Base-by-base conservation (phyloP, 495 filamentous ascomycete genomes). In the Letharia columbiana region DNA sequence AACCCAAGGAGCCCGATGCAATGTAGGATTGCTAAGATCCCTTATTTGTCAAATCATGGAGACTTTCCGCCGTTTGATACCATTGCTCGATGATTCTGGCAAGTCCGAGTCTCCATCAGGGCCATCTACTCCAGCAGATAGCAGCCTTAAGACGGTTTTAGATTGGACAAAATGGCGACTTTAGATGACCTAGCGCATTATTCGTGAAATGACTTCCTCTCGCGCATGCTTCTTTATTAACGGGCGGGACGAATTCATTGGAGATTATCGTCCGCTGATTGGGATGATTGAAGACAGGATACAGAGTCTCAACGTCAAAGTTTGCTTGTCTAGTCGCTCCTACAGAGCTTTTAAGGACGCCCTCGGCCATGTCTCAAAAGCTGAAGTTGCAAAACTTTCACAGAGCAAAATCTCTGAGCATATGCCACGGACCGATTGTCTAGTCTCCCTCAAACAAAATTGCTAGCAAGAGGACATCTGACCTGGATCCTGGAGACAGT, bases 41-140 rank as follows among this genome's bases (percentile, higher is more conserved):
- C 64, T 84, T 0, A 64, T 82, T 17, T 81, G 71, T 64, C 71
- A 82, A 56, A 73, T 78, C 2, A 68, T 76, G 39, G 59, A 69
- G n/a, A 64, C 66, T 56, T 4, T 20, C n/a, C 54, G 18, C 4
- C 28, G 60, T 3, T 44, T 47, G 18, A 37, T 28, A 28, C 23
- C 23, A 28, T 28, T 28, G 23, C 23, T 28, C 35, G 23, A 28
- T 28, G 23, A 28, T 28, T 28, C 23, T 28, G 23, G 23, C 23
- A 28, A 28, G 23, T 28, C 23, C 23, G 23, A 28, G 23, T 28
- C 23, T 28, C 23, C 23, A 28, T 28, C 23, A 28, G 23, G 23
- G 23, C 23, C 23, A 28, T 28, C 23, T 1, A 28, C 23, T 28
- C 23, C 23, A 28, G 23, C 23, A 28, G 23, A 28, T 28, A 28